Evolutionary conservation across 768 basidiomycete genomes (phyloP).

Genomic region (Collybia sp.): DNA sequence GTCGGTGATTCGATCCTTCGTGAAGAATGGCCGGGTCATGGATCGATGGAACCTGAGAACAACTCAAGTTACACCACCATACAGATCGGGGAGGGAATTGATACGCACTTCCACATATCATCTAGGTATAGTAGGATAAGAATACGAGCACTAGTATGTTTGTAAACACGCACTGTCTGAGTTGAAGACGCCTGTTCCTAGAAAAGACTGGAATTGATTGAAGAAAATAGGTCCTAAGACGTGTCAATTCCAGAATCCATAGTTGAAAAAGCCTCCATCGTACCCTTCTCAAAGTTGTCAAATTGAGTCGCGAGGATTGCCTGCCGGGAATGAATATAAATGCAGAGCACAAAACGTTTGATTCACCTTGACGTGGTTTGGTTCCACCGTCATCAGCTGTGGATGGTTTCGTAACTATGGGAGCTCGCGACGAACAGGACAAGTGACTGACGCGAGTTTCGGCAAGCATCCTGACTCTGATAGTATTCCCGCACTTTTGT

Average conservation of each 20-base stretch:
- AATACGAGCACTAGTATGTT: neutral
- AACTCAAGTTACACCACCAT: neutral
- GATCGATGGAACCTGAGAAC: constrained; percentile 46
- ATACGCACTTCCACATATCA: constrained; percentile 52
- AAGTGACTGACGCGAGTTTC: constrained; percentile 30
- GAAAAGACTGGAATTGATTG: constrained; percentile 20
- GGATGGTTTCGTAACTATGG: neutral
- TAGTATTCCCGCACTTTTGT: constrained; percentile 22
- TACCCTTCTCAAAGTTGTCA: constrained; percentile 29
- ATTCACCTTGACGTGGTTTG: constrained; percentile 29
- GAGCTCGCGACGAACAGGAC: neutral
- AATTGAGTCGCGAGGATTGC: constrained; percentile 35
- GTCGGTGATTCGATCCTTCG: constrained; percentile 44
- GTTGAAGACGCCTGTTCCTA: constrained; percentile 60
- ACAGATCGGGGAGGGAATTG: neutral
- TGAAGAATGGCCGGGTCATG: constrained; percentile 62
- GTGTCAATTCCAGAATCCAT: neutral
- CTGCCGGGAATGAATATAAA: neutral
- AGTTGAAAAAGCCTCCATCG: constrained; percentile 6
- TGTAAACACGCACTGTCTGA: constrained; percentile 35
- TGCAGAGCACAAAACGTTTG: neutral
- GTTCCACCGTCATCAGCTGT: constrained; percentile 43
- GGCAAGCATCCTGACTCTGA: constrained; percentile 29
- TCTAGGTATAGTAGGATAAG: constrained; percentile 19
- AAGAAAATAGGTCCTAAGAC: constrained; percentile 11